A percentile compares a stretch with the other conserved stretches of the same genome.
These are phyloP conservation scores for Coniella vitis DNA, from an alignment of 2,329 filamentous ascomycete species.

Conservation along the genomic window DNA sequence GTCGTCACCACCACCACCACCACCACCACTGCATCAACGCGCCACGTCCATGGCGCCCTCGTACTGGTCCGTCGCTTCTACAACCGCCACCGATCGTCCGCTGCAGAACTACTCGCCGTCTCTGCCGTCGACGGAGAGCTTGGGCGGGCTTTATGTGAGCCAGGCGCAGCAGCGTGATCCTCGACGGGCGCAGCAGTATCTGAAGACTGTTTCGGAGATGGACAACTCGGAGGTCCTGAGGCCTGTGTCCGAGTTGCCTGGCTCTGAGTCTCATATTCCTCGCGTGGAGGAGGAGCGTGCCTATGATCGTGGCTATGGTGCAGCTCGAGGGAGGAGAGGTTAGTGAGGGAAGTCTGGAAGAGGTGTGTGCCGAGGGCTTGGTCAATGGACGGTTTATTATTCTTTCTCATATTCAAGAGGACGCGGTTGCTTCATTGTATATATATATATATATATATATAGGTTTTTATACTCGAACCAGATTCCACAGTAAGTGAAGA, in stretches of 20 bases:
- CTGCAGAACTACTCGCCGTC: not conserved
- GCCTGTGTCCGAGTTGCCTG: conserved; percentile 9
- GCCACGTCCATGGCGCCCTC: conserved; percentile 5
- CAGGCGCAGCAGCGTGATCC: not conserved
- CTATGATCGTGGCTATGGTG: not conserved
- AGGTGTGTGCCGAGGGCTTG: too few species aligned
- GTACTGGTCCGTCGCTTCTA: conserved; percentile 1
- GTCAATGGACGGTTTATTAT: too few species aligned
- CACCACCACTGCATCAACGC: not conserved
- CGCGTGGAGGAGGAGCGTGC: not conserved
- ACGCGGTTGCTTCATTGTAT: too few species aligned
- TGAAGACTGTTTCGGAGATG: conserved; percentile 11
- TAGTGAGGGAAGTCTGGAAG: not conserved
- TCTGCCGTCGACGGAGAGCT: conserved; percentile 5
- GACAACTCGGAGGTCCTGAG: not conserved
- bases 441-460: too few species aligned
- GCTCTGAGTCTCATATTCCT: not conserved
- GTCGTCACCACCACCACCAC: not conserved
- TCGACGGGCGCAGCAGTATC: not conserved
- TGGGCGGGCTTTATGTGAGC: not conserved
- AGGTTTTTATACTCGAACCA: too few species aligned
- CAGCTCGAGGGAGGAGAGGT: not conserved
- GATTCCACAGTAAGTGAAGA: too few species aligned
- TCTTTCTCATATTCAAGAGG: too few species aligned
- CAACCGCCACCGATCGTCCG: too few species aligned